A percentile compares a stretch with the other conserved stretches of the same genome.
Evolutionary conservation across 768 basidiomycete species (phyloP).

Genomic region (Cyathus striatus): DNA sequence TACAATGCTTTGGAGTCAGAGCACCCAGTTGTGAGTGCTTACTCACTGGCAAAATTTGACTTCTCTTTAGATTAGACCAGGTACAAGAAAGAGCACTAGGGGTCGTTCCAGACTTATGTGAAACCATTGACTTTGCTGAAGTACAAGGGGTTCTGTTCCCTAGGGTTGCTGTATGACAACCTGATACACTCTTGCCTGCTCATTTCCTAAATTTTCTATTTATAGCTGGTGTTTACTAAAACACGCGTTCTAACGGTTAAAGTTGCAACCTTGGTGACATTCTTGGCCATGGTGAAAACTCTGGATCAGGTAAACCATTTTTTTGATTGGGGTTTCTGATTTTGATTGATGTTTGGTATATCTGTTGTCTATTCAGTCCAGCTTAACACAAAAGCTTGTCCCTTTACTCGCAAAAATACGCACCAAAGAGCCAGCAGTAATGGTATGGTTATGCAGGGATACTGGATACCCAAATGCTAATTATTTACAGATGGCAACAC

Average conservation of each 20-base stretch:
- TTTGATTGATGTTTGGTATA: background rate
- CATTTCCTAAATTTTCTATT: slow-evolving; percentile 1
- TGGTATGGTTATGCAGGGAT: slow-evolving; percentile 43
- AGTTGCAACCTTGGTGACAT: slow-evolving; percentile 81
- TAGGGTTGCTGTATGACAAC: slow-evolving; percentile 76
- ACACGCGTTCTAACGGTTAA: slow-evolving; percentile 89
- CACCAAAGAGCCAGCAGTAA: slow-evolving; percentile 94
- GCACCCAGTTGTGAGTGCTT: slow-evolving; percentile 60
- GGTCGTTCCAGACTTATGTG: slow-evolving; percentile 82
- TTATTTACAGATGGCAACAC: slow-evolving; percentile 67
- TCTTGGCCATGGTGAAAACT: slow-evolving; percentile 83
- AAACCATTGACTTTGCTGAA: slow-evolving; percentile 92
- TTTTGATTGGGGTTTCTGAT: too few relatives aligned
- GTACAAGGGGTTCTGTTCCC: slow-evolving; percentile 89
- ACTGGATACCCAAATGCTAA: too few relatives aligned
- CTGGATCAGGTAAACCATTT: slow-evolving; percentile 65
- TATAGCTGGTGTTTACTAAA: slow-evolving; percentile 86
- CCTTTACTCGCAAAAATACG: slow-evolving; percentile 92
- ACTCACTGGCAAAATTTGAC: background rate
- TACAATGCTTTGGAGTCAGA: slow-evolving; percentile 98
- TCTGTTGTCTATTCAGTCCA: slow-evolving; percentile 41
- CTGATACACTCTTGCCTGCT: slow-evolving; percentile 1
- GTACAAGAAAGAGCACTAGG: slow-evolving; percentile 91
- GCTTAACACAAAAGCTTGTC: slow-evolving; percentile 91
- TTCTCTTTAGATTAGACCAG: slow-evolving; percentile 25